Evolutionary conservation across 352 stramenopile species (phyloP).

Genomic region (Pythium chondricola): DNA sequence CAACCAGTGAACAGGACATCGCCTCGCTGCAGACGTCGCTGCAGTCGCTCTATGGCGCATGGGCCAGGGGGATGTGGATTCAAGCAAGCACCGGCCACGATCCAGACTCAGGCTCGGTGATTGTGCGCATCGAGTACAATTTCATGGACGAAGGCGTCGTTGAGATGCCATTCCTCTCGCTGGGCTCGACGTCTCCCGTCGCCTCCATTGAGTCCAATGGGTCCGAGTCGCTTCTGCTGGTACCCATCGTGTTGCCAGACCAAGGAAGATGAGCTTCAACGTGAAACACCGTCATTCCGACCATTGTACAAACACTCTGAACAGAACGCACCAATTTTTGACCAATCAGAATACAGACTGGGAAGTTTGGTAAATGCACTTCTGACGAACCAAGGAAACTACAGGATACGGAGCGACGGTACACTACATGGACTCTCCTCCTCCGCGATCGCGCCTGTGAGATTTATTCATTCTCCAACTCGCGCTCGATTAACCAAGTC

Average conservation of each 20-base stretch:
- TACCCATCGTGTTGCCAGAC: background rate
- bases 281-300: background rate
- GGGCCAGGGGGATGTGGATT: slow-evolving; percentile 4
- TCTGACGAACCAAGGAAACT: slow-evolving; percentile 11
- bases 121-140: slow-evolving; percentile 12
- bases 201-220: slow-evolving; percentile 1
- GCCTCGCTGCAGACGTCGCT: background rate
- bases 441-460: too few relatives aligned
- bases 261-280: background rate
- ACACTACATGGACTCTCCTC: too few relatives aligned
- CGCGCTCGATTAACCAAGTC: background rate
- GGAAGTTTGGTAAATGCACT: slow-evolving; percentile 14
- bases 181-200: background rate
- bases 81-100: background rate
- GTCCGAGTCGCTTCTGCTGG: slow-evolving; percentile 1
- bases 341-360: slow-evolving; percentile 7
- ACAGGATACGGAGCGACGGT: background rate
- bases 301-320: background rate
- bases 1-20: background rate
- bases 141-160: slow-evolving; percentile 10
- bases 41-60: slow-evolving; percentile 6
- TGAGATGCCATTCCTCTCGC: slow-evolving; percentile 13
- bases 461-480: slow-evolving; percentile 2
- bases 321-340: background rate
- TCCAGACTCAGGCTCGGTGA: background rate